A percentile compares a stretch with the other conserved stretches of the same genome.
Conservation (phyloP, 2,329 filamentous ascomycete genomes). For the Trichoderma semiorbis region DNA sequence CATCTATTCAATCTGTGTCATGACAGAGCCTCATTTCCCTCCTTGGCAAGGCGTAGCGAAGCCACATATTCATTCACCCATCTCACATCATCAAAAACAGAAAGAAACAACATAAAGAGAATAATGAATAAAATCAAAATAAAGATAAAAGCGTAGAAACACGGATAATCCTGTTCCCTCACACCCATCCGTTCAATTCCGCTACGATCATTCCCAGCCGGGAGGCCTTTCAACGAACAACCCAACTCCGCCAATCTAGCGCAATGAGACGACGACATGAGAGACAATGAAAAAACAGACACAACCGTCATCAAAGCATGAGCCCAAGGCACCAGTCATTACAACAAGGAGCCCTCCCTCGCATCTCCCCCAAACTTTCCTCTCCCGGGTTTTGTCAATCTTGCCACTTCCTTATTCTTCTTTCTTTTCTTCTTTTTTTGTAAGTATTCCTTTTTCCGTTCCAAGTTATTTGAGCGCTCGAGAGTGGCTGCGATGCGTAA, state of each 20-base stretch:
- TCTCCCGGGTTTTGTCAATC: conserved; percentile 9
- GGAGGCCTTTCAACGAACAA: conserved; percentile 24
- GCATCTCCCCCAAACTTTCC: background rate
- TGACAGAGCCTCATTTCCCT: background rate
- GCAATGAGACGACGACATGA: conserved; percentile 26
- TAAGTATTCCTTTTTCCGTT: background rate
- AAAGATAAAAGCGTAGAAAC: conserved; percentile 12
- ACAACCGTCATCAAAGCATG: conserved; percentile 20
- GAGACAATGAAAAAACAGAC: conserved; percentile 21
- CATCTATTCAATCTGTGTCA: background rate
- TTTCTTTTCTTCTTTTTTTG: background rate
- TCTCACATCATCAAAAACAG: background rate
- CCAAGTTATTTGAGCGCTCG: background rate
- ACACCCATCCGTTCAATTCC: conserved; percentile 23
- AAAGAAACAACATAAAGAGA: background rate
- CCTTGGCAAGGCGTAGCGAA: no score
- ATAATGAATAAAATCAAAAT: background rate
- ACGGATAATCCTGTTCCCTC: conserved; percentile 16
- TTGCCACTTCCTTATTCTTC: conserved; percentile 1
- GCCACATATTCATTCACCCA: background rate
- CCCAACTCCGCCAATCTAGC: conserved; percentile 29
- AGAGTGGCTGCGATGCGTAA: conserved; percentile 1
- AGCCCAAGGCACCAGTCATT: conserved; percentile 25
- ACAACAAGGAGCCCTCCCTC: conserved; percentile 27
- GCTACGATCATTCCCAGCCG: conserved; percentile 24